Base-by-base conservation (phyloP, 1,284 basidiomycete genomes). In the Cutaneotrichosporon spelunceum region DNA sequence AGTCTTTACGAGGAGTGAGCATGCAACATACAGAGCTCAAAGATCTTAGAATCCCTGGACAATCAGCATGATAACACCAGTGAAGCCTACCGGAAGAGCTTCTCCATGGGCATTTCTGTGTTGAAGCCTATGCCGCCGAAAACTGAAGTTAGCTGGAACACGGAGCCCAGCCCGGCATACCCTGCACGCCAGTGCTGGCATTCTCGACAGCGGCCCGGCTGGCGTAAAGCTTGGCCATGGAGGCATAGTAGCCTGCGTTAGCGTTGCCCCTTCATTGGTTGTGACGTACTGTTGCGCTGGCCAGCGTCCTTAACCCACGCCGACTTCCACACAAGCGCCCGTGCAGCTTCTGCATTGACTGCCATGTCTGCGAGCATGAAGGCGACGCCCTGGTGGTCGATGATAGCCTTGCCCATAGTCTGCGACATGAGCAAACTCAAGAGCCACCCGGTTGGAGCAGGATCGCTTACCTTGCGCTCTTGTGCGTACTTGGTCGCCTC, bases 351-450 rank as follows among this genome's bases (percentile, higher is more conserved):
- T 27, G 79, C 81, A 23, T 70, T 74, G 71, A 84, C 82, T 9
- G 83, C 82, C 83, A 84, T 84, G 65, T 84, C 83, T 16, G 83
- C 83, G 6, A 84, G 76, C 77, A 84, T 81, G 72, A 83, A 83
- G 8, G 80, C 81, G 27, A 83, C 78, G 27, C 81, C 82, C 67
- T 84, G 83, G 70, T 84, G 83, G 63, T 83, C 76, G 63, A 84
- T 83, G 70, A 84, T 84, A 3, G 80, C 72, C 59, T 80, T 78
- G 26, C 83, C 83, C 81, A 84, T 84, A 8, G 83, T 84, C 79
- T 83, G 54, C 53, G 36, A 29, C 42, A 53, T 63, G 24, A 65
- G 61, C 19, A 6, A 4, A 39, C 16, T 29, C 19, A 19, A 21
- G n/a, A n/a, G 19, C 16, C 29, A 24, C 14, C 10, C 1, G 26